Evolutionary conservation across 345 rosid species (phyloP).

Genomic region (Brassica incana): DNA sequence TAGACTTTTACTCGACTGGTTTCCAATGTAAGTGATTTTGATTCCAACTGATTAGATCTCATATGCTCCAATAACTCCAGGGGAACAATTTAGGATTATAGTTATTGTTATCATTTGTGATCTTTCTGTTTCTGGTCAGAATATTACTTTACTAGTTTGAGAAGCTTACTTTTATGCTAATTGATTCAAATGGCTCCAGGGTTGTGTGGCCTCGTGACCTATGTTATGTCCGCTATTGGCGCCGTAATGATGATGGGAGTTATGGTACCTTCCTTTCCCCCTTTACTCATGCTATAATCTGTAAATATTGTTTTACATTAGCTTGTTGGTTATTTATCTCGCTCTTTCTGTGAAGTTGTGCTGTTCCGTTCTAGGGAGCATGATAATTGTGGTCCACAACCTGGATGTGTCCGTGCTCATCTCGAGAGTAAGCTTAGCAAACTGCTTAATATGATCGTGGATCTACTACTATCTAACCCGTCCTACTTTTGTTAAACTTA

Average conservation of each 20-base stretch:
- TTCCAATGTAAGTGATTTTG: slow-evolving; percentile 59
- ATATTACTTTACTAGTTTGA: background rate
- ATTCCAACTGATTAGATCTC: background rate
- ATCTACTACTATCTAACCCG: slow-evolving; percentile 4
- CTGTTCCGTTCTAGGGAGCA: slow-evolving; percentile 98
- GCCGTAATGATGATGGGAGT: slow-evolving; percentile 98
- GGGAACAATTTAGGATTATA: background rate
- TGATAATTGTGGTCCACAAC: slow-evolving; percentile 90
- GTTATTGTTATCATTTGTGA: slow-evolving; percentile 11
- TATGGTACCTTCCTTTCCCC: slow-evolving; percentile 61
- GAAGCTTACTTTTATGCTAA: slow-evolving; percentile 10
- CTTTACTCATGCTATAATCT: slow-evolving; percentile 7
- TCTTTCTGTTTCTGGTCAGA: slow-evolving; percentile 3
- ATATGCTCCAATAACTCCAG: background rate
- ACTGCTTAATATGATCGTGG: background rate
- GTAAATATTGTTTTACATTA: slow-evolving; percentile 2
- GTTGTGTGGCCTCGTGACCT: slow-evolving; percentile 99
- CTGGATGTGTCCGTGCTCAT: slow-evolving; percentile 97
- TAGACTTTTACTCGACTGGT: slow-evolving; percentile 96
- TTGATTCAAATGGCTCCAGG: slow-evolving; percentile 47
- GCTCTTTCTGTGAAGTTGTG: slow-evolving; percentile 72
- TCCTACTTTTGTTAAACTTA: slow-evolving; percentile 38
- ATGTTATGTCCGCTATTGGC: slow-evolving; percentile 88
- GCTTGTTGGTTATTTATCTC: slow-evolving; percentile 33
- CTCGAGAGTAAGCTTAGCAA: slow-evolving; percentile 76